Conservation (phyloP, 1,284 basidiomycete genomes). For the Chondrostereum purpureum region DNA sequence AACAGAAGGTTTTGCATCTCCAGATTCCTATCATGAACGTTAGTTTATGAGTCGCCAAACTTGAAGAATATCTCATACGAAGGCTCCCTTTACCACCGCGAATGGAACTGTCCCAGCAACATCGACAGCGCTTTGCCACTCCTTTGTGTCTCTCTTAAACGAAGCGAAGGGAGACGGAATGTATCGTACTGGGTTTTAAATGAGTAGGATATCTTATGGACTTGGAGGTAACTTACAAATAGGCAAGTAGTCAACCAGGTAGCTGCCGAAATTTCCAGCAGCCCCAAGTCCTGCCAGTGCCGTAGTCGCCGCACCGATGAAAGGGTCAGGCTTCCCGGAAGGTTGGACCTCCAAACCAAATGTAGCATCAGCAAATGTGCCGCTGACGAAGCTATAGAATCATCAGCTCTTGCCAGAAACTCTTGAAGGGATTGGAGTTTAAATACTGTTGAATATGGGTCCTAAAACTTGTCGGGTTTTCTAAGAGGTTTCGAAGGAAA, state of each 20-base stretch:
- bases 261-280: constrained; percentile 17
- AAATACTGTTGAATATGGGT: constrained; percentile 31
- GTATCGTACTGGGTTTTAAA: constrained; percentile 8
- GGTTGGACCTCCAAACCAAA: constrained; percentile 19
- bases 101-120: constrained; percentile 13
- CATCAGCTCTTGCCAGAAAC: background rate
- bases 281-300: constrained; percentile 17
- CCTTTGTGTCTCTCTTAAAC: constrained; percentile 7
- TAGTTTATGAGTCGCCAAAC: background rate
- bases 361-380: constrained; percentile 13
- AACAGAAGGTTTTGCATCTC: constrained; percentile 5
- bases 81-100: constrained; percentile 5
- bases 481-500: constrained; percentile 26
- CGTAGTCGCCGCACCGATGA: constrained; percentile 17
- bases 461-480: constrained; percentile 24
- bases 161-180: constrained; percentile 8
- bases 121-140: constrained; percentile 11
- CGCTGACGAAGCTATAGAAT: constrained; percentile 13
- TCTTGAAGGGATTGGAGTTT: no score
- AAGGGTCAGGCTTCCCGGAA: constrained; percentile 20
- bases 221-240: constrained; percentile 6
- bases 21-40: constrained; percentile 1
- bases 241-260: constrained; percentile 15
- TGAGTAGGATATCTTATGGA: background rate
- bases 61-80: constrained; percentile 4